These are phyloP conservation scores for Fagopyrum esculentum DNA, from an alignment of 148 eudicot genomes.

Conservation along the genomic window DNA sequence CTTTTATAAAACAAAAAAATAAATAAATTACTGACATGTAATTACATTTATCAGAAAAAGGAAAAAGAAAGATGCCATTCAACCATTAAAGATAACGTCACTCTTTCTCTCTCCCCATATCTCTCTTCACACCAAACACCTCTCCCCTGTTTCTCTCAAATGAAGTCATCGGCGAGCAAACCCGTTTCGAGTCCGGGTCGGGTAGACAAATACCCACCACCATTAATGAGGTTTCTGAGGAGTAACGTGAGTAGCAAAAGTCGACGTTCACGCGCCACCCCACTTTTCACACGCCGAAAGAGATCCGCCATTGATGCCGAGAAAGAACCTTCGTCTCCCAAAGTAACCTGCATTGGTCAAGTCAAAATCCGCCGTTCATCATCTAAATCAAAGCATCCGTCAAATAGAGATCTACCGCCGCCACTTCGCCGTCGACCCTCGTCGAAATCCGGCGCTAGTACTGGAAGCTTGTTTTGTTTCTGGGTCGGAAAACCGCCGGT, in stretches of 20 bases:
- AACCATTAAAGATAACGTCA: background rate
- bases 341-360: slow-evolving; percentile 93
- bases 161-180: slow-evolving; percentile 26
- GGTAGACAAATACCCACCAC: slow-evolving; percentile 70
- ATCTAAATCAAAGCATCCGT: slow-evolving; percentile 13
- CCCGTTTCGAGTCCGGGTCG: slow-evolving; percentile 69
- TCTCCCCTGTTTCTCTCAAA: background rate
- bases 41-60: background rate
- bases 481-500: slow-evolving; percentile 17
- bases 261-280: slow-evolving; percentile 39
- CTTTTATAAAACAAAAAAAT: background rate
- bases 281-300: slow-evolving; percentile 45
- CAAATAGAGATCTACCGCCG: slow-evolving; percentile 5
- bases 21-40: background rate
- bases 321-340: slow-evolving; percentile 85
- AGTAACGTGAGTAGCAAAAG: slow-evolving; percentile 47
- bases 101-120: no score
- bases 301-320: slow-evolving; percentile 11
- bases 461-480: slow-evolving; percentile 17
- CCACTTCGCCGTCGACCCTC: background rate
- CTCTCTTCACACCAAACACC: background rate
- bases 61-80: slow-evolving; percentile 7
- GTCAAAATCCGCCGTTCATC: slow-evolving; percentile 50
- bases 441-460: background rate
- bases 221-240: slow-evolving; percentile 63